A percentile compares a stretch with the other conserved stretches of the same genome.
phyloP scores from a whole-genome alignment of 495 filamentous ascomycete genomes.

The Pyronema domesticum region DNA sequence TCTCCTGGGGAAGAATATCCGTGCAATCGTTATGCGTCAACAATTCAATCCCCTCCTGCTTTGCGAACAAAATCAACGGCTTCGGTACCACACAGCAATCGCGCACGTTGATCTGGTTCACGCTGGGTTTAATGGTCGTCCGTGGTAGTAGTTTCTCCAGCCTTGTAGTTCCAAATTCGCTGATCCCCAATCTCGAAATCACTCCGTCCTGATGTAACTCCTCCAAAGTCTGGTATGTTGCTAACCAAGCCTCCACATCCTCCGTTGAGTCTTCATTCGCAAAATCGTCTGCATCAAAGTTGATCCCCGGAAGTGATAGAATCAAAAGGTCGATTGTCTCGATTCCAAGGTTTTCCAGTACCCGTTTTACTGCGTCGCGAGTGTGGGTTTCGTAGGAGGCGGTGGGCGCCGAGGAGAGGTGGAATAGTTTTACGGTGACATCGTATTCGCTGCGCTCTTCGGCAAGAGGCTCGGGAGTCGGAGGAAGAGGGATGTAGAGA shows the following conservation, averaged over 20 bases:
- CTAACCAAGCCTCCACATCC: conserved; percentile 43
- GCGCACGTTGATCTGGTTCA: conserved; percentile 92
- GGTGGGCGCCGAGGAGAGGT: conserved; percentile 13
- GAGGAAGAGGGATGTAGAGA: background rate
- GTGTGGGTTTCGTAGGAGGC: conserved; percentile 24
- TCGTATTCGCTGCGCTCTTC: conserved; percentile 22
- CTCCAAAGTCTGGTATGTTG: conserved; percentile 58
- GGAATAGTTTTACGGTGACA: conserved; percentile 24
- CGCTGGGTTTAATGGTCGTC: conserved; percentile 55
- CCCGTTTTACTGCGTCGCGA: conserved; percentile 34
- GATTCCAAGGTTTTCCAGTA: conserved; percentile 54
- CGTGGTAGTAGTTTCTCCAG: conserved; percentile 44
- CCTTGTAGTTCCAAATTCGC: conserved; percentile 78
- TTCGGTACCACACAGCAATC: conserved; percentile 94
- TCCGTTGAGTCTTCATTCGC: conserved; percentile 31
- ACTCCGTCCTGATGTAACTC: conserved; percentile 49
- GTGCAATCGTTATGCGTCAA: conserved; percentile 89
- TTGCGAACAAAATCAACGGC: conserved; percentile 67
- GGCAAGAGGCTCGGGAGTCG: background rate
- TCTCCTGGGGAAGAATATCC: conserved; percentile 72
- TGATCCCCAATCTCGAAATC: conserved; percentile 58
- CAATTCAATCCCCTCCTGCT: conserved; percentile 67
- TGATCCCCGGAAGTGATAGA: conserved; percentile 79
- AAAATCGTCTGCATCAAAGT: conserved; percentile 75
- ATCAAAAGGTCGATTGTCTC: conserved; percentile 72